Evolutionary conservation across 805 yeast species (phyloP).

Genomic region (Candida fluviatilis): DNA sequence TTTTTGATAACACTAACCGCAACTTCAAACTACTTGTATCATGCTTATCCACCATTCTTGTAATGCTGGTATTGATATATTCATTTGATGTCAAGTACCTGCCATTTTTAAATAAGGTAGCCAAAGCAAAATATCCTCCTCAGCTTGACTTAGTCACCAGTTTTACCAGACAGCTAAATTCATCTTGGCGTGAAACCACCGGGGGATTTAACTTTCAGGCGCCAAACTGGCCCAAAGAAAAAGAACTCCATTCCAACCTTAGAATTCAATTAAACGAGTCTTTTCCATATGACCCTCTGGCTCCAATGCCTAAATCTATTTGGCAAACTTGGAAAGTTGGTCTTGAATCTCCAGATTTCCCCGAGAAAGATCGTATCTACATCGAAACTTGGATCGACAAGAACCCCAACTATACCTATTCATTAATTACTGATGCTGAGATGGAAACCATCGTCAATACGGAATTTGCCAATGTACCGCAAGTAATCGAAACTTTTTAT

Average conservation of each 20-base stretch:
- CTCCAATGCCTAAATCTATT: conserved; percentile 68
- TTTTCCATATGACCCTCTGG: conserved; percentile 62
- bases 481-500: conserved; percentile 69
- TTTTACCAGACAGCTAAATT: conserved; percentile 10
- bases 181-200: conserved; percentile 24
- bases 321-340: conserved; percentile 84
- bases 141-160: not conserved
- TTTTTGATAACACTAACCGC: no score
- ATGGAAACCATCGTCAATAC: conserved; percentile 58
- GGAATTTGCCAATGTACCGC: conserved; percentile 67
- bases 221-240: conserved; percentile 13
- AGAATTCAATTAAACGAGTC: not conserved
- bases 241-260: not conserved
- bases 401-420: conserved; percentile 76
- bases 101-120: not conserved
- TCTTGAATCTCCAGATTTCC: conserved; percentile 56
- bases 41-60: not conserved
- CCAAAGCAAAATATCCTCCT: not conserved
- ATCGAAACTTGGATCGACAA: conserved; percentile 64
- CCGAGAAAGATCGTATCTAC: conserved; percentile 50
- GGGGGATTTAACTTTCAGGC: conserved; percentile 36
- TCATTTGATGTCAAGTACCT: not conserved
- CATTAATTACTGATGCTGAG: conserved; percentile 67
- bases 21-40: not conserved
- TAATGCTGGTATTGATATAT: not conserved